Evolutionary conservation across 202 grass and related monocot species (phyloP), one percentile per base, ranked within the genome.

Genomic region (Digitaria exilis): DNA sequence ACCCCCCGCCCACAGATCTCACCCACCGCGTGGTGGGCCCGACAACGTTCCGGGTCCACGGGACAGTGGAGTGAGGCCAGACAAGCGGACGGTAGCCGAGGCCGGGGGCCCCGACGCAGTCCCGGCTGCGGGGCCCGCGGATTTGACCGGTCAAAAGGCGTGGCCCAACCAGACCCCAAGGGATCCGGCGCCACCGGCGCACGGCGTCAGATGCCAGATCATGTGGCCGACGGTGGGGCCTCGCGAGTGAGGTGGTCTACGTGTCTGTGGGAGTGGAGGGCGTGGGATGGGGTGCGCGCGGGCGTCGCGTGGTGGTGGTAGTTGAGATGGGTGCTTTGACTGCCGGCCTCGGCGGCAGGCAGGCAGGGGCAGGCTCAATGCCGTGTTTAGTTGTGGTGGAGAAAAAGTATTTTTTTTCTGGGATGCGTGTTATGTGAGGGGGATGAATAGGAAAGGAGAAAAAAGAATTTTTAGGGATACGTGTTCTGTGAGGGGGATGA

Each of bases 71-170:
- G 0, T 0, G 37, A 24, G 19, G 22, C 15, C 25, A 11, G 2
- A 2, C 1, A 7, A 9, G 52, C 7, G 14, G 6, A 11, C 37
- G 12, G 52, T 59, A 6, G 3, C 12, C 32, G 78, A 21, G 61
- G 11, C 10, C 50, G n/a, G 4, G n/a, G n/a, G 4, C 6, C 65
- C 37, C 77, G 15, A 52, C 19, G 77, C 82, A 48, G 82, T 58
- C 78, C 79, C 2, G 72, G 13, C 28, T 0, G 78, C 28, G 78
- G 79, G 78, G 41, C 73, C 88, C 41, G 39, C 9, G 9, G 78
- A 74, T 83, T 86, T 86, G 88, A 90, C 88, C 79, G 79, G 88
- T 90, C 88, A 90, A 90, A 86, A 86, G 84, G 84, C 73, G 49
- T 76, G 79, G 49, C 78, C 83, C 79, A 60, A 76, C 79, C 58